Evolutionary conservation across 2,329 filamentous ascomycete genomes (phyloP), one percentile per base, ranked within the genome.

Genomic region (Sclerotinia trifoliorum): DNA sequence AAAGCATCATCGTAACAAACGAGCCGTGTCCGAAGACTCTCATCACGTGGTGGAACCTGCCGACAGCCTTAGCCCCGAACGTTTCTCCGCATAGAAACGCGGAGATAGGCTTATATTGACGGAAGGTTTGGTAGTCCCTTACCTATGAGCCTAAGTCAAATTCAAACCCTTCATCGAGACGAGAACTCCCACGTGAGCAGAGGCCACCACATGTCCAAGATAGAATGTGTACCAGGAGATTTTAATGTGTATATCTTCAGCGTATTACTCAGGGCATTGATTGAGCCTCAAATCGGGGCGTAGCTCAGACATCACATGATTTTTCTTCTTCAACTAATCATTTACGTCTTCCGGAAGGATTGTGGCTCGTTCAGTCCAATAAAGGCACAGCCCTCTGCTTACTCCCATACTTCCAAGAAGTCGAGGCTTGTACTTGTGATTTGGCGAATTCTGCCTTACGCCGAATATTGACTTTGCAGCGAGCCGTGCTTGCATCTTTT

Each of bases 241-340:
- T 62, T 29, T 5, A 62, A 39, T 21, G 2, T 62, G 17, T 35
- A 7, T 62, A 32, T 62, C 15, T 29, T 35, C 24, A 65, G 51
- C 51, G 46, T 2, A 32, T 6, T 19, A 39, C 15, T 46, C 62
- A 46, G 48, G 51, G 13, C 35, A 1, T 55, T 29, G 62, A 1
- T 55, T 29, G 62, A 55, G 49, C 49, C 48, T 65, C 32, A 44
- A 55, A 54, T 44, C 35, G 49, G 54, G 62, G 63, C 63, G 49
- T 29, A 56, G 63, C 19, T 48, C 21, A 35, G 32, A 39, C n/a
- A 32, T 65, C 51, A 65, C 51, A 55, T 65, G 62, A 56, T 56
- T 46, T 1, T 0, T 13, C 24, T 19, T 11, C 7, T 6, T n/a
- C 15, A 44, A 19, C 51, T 48, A 65, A 65, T 46, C 51, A 65